Conservation (phyloP, 495 filamentous ascomycete genomes). For the Glarea lozoyensis region DNA sequence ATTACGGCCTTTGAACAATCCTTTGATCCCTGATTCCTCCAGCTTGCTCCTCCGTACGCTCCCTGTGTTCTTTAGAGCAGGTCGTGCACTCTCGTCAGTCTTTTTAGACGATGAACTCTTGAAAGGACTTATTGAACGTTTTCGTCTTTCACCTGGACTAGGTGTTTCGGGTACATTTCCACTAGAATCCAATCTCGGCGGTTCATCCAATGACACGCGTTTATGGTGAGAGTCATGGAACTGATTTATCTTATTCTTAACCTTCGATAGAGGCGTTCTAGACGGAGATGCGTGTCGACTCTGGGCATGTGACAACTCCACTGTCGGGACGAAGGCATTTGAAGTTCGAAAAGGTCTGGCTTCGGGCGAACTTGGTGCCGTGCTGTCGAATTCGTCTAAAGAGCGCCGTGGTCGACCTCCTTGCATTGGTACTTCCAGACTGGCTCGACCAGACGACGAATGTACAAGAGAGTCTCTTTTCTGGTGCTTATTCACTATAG, state of each 20-base stretch:
- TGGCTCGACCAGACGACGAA: slow-evolving; percentile 19
- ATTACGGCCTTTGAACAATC: slow-evolving; percentile 50
- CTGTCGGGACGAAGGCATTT: slow-evolving; percentile 42
- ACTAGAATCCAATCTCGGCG: background rate
- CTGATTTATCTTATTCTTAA: slow-evolving; percentile 32
- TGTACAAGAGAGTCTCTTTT: slow-evolving; percentile 9
- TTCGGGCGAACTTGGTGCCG: slow-evolving; percentile 38
- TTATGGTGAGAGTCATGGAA: slow-evolving; percentile 33
- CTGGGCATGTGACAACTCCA: slow-evolving; percentile 42
- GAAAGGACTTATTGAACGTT: slow-evolving; percentile 18
- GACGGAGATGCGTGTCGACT: slow-evolving; percentile 44
- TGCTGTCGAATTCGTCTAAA: slow-evolving; percentile 38
- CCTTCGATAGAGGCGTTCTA: slow-evolving; percentile 30
- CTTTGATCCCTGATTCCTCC: slow-evolving; percentile 29
- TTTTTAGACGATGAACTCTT: slow-evolving; percentile 7
- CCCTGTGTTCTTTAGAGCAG: slow-evolving; percentile 4
- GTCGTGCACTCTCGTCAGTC: slow-evolving; percentile 9
- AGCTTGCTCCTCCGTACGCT: slow-evolving; percentile 16
- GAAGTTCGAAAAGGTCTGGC: slow-evolving; percentile 15
- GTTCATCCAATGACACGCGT: slow-evolving; percentile 12
- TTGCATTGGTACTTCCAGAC: slow-evolving; percentile 22
- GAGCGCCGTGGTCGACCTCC: slow-evolving; percentile 27
- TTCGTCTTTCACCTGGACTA: slow-evolving; percentile 3
- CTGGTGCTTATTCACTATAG: slow-evolving; percentile 8
- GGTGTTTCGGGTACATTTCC: slow-evolving; percentile 10